These are phyloP conservation scores for Sesbania bispinosa DNA, from an alignment of 306 rosid genomes.

Conservation along the genomic window DNA sequence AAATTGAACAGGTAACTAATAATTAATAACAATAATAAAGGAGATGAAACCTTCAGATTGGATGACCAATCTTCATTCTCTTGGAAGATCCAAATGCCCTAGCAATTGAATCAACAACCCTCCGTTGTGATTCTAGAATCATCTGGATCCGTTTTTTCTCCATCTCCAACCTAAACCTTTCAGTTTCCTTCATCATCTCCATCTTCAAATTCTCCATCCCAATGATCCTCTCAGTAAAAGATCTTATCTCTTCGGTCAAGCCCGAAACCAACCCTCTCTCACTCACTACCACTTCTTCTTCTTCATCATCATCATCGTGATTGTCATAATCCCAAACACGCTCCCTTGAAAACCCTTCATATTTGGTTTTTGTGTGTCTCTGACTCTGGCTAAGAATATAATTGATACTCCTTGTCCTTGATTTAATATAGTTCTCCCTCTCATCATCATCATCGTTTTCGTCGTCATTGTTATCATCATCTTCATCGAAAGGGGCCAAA, in stretches of 20 bases:
- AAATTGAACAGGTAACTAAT: not conserved
- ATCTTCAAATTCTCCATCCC: conserved; percentile 80
- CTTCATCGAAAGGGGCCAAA: not conserved
- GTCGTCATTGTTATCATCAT: not conserved
- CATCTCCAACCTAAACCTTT: conserved; percentile 73
- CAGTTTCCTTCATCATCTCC: conserved; percentile 77
- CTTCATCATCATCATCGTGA: not conserved
- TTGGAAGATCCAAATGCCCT: conserved; percentile 53
- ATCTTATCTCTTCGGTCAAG: conserved; percentile 59
- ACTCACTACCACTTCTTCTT: not conserved
- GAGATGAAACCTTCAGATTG: conserved; percentile 17
- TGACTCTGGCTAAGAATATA: conserved; percentile 40
- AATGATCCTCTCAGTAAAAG: conserved; percentile 48
- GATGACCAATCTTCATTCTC: conserved; percentile 32
- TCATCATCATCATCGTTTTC: conserved; percentile 30
- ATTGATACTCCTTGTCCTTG: conserved; percentile 46
- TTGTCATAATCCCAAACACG: not conserved
- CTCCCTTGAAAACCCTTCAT: conserved; percentile 24
- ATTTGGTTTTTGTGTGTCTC: conserved; percentile 20
- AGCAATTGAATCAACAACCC: conserved; percentile 69
- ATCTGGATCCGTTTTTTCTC: conserved; percentile 65
- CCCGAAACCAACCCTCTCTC: conserved; percentile 33
- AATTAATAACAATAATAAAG: not conserved
- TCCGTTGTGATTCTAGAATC: conserved; percentile 62
- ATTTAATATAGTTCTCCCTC: conserved; percentile 17